A percentile compares a stretch with the other conserved stretches of the same genome.
Conservation (phyloP, 129 eudicot species). For the Chrysanthemum seticuspe region DNA sequence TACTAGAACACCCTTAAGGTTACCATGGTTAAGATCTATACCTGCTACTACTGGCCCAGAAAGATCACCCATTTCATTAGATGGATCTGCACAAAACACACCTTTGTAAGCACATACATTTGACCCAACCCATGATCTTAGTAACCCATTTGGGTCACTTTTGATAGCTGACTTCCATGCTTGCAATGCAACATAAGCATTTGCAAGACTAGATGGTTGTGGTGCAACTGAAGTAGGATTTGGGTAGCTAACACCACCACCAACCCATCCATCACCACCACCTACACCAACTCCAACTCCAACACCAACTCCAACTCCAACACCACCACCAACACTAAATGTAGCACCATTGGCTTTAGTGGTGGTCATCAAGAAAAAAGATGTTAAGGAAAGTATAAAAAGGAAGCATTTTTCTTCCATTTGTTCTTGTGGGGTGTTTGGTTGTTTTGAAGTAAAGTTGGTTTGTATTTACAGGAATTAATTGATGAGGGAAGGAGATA, state of each 20-base stretch:
- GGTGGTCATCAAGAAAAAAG: conserved; percentile 23
- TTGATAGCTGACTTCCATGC: conserved; percentile 90
- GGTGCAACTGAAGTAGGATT: conserved; percentile 29
- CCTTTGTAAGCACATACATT: conserved; percentile 85
- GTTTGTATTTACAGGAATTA: conserved; percentile 35
- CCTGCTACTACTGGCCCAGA: conserved; percentile 56
- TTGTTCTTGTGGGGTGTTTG: conserved; percentile 26
- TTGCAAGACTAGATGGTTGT: conserved; percentile 30
- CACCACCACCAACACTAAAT: conserved; percentile 63
- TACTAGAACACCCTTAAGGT: conserved; percentile 67
- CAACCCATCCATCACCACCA: conserved; percentile 56
- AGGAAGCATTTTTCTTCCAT: conserved; percentile 40
- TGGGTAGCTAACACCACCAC: conserved; percentile 63
- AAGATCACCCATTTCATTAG: conserved; percentile 45
- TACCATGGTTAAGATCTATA: conserved; percentile 92
- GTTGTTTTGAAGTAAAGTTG: conserved; percentile 30
- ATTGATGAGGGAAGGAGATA: conserved; percentile 17
- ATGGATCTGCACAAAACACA: conserved; percentile 68
- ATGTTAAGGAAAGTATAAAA: conserved; percentile 25
- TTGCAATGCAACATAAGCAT: conserved; percentile 84
- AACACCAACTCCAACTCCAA: conserved; percentile 34
- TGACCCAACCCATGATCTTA: conserved; percentile 74
- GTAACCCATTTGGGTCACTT: conserved; percentile 71
- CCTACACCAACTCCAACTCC: conserved; percentile 40
- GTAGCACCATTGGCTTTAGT: conserved; percentile 44